Evolutionary conservation across 768 basidiomycete genomes (phyloP).

Genomic region (Hemileccinum rubropunctum): DNA sequence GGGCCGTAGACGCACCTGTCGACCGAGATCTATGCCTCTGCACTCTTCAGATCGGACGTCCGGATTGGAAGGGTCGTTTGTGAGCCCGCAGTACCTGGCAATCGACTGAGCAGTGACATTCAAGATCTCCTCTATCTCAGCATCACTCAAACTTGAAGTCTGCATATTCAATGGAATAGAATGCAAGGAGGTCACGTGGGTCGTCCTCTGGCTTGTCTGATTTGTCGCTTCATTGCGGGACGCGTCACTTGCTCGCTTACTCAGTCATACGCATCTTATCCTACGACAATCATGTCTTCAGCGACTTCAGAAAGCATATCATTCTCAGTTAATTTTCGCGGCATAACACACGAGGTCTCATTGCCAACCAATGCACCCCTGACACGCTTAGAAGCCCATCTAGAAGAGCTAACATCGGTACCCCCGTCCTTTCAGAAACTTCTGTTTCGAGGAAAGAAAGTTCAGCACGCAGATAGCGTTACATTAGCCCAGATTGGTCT

Average conservation of each 20-base stretch:
- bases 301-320: constrained; percentile 9
- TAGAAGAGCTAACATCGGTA: constrained; percentile 66
- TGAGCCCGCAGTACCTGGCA: constrained; percentile 13
- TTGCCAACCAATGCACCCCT: constrained; percentile 51
- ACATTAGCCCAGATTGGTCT: constrained; percentile 49
- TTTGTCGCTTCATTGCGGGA: no score
- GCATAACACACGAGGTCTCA: constrained; percentile 45
- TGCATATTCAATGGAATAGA: not conserved
- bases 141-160: not conserved
- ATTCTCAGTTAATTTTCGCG: constrained; percentile 44
- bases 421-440: constrained; percentile 69
- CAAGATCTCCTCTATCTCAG: constrained; percentile 2
- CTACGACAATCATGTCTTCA: constrained; percentile 10
- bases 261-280: constrained; percentile 5
- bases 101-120: constrained; percentile 13
- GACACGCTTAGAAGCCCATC: constrained; percentile 43
- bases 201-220: no score
- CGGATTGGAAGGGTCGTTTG: constrained; percentile 5
- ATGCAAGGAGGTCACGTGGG: no score
- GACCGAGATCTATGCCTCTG: constrained; percentile 4
- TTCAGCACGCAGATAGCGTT: constrained; percentile 29
- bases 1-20: constrained; percentile 4
- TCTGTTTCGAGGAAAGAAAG: constrained; percentile 65
- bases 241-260: constrained; percentile 5
- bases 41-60: constrained; percentile 7